phyloP scores from a whole-genome alignment of 495 filamentous ascomycete species.

The Podospora anserina region DNA sequence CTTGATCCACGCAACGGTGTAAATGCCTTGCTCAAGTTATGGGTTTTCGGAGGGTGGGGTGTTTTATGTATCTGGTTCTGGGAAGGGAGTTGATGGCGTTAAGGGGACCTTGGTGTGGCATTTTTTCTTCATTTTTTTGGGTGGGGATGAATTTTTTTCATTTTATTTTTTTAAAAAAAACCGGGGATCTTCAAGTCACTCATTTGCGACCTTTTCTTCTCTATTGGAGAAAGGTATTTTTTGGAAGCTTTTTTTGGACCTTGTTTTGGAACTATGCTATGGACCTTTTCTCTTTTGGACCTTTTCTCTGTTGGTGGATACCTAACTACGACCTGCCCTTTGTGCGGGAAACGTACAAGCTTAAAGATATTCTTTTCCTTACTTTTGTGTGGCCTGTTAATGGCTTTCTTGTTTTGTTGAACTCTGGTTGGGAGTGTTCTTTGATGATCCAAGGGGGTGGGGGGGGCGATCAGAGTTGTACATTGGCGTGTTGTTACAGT shows the following conservation, averaged over 20 bases:
- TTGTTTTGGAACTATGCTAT: slow-evolving; percentile 3
- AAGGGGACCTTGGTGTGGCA: not conserved
- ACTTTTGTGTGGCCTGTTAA: slow-evolving; percentile 1
- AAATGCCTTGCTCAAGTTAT: not conserved
- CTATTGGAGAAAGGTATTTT: not conserved
- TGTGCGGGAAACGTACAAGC: not conserved
- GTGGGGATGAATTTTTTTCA: too few relatives aligned
- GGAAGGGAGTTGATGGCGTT: not conserved
- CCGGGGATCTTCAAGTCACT: slow-evolving; percentile 21
- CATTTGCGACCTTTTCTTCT: slow-evolving; percentile 22
- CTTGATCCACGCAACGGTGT: not conserved
- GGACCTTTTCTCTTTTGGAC: slow-evolving; percentile 13
- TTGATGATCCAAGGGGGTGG: too few relatives aligned
- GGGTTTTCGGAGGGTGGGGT: not conserved
- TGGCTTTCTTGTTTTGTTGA: not conserved
- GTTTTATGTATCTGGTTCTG: not conserved
- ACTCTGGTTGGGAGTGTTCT: not conserved
- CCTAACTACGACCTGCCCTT: not conserved
- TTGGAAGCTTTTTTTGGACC: slow-evolving; percentile 8
- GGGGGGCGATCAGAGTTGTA: not conserved
- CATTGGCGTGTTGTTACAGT: not conserved
- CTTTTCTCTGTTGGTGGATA: slow-evolving; percentile 3
- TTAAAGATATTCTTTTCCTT: slow-evolving; percentile 1
- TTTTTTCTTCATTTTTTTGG: not conserved
- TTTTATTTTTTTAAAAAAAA: not conserved